Conservation (phyloP, 1,284 basidiomycete genomes). For the Ganoderma multipileum region DNA sequence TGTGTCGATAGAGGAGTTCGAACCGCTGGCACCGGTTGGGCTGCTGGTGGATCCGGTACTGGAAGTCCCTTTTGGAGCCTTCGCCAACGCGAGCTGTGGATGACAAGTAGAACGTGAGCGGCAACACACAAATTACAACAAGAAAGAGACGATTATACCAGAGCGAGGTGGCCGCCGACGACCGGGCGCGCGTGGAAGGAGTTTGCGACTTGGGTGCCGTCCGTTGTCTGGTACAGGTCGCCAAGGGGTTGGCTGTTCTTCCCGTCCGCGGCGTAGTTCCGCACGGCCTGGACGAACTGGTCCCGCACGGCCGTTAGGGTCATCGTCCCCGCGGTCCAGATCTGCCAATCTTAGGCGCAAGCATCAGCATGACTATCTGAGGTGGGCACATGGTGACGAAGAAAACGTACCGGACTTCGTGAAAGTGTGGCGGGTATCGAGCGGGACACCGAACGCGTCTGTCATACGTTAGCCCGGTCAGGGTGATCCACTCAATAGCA, state of each 20-base stretch:
- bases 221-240: conserved; percentile 67
- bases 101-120: neutral
- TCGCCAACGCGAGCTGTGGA: neutral
- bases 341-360: conserved; percentile 59
- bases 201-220: conserved; percentile 41
- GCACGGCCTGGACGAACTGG: conserved; percentile 59
- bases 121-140: neutral
- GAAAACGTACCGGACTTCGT: conserved; percentile 60
- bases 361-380: neutral
- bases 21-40: neutral
- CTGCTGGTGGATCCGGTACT: neutral
- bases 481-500: neutral
- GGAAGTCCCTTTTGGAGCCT: neutral
- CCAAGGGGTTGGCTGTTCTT: conserved; percentile 41
- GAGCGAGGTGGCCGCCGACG: conserved; percentile 62
- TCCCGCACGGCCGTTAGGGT: conserved; percentile 55
- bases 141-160: conserved; percentile 32
- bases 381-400: neutral
- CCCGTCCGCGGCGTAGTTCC: conserved; percentile 58
- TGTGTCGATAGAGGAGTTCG: neutral
- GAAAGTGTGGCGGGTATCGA: conserved; percentile 73
- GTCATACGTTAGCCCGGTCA: neutral
- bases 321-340: conserved; percentile 63
- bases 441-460: conserved; percentile 63
- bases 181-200: conserved; percentile 61